Percentiles rank a stretch among this genome's conserved stretches.
phyloP scores from a whole-genome alignment of 345 rosid species.

The Pseudoturritis turrita region DNA sequence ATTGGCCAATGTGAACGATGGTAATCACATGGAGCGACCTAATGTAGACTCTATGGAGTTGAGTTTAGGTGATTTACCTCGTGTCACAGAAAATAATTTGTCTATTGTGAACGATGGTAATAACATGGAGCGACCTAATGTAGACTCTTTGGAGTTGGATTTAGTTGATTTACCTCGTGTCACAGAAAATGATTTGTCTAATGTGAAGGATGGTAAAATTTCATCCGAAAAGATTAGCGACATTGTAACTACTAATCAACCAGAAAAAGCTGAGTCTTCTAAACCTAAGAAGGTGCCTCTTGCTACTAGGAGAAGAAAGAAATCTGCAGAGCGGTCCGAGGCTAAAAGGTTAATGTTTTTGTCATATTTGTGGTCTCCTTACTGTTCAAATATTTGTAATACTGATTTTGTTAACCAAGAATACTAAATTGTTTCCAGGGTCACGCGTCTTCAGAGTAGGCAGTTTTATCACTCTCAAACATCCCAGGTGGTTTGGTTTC shows the following conservation, averaged over 20 bases:
- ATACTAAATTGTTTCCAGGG: slow-evolving; percentile 38
- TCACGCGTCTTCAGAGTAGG: slow-evolving; percentile 48
- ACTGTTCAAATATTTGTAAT: not conserved
- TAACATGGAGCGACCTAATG: slow-evolving; percentile 37
- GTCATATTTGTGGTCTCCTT: not conserved
- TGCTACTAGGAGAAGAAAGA: slow-evolving; percentile 49
- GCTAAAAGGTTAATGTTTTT: slow-evolving; percentile 45
- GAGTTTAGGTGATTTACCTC: slow-evolving; percentile 38
- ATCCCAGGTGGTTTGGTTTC: slow-evolving; percentile 59
- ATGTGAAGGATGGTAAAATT: slow-evolving; percentile 42
- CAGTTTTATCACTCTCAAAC: slow-evolving; percentile 85
- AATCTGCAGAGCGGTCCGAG: slow-evolving; percentile 45
- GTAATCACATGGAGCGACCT: slow-evolving; percentile 27
- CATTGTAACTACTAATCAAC: slow-evolving; percentile 30
- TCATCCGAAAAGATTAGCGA: slow-evolving; percentile 30
- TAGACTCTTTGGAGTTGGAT: slow-evolving; percentile 55
- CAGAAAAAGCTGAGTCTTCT: slow-evolving; percentile 22
- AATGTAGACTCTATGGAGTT: slow-evolving; percentile 50
- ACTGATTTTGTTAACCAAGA: not conserved
- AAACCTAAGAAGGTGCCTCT: slow-evolving; percentile 38
- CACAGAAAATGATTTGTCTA: slow-evolving; percentile 26
- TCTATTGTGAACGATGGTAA: slow-evolving; percentile 44
- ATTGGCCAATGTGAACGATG: slow-evolving; percentile 40
- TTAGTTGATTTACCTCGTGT: slow-evolving; percentile 36
- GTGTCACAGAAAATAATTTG: slow-evolving; percentile 29